Evolutionary conservation across 2,329 filamentous ascomycete species (phyloP).

Genomic region (Epichloe sibirici): DNA sequence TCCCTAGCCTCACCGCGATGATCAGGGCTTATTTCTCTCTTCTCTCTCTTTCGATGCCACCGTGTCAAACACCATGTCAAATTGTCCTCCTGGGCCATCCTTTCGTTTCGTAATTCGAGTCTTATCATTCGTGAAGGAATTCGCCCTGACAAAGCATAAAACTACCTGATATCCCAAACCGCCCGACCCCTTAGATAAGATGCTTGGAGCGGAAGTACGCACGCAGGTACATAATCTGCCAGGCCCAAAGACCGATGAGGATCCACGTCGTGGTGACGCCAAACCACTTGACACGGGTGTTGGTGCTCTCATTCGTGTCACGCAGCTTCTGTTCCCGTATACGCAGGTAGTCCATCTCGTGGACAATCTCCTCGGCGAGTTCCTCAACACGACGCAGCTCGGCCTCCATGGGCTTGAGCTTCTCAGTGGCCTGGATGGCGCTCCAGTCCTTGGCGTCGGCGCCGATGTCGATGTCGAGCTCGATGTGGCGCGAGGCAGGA

Average conservation of each 20-base stretch:
- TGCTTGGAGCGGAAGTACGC: slow-evolving; percentile 74
- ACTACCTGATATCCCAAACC: slow-evolving; percentile 6
- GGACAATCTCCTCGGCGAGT: slow-evolving; percentile 74
- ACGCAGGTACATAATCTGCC: slow-evolving; percentile 96
- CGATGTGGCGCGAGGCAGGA: slow-evolving; percentile 56
- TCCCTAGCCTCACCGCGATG: too few species aligned
- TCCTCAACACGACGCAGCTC: slow-evolving; percentile 90
- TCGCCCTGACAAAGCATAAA: neutral
- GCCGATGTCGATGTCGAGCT: slow-evolving; percentile 92
- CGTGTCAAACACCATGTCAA: too few species aligned
- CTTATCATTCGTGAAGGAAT: too few species aligned
- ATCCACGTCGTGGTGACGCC: slow-evolving; percentile 87
- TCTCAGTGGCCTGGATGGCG: slow-evolving; percentile 89
- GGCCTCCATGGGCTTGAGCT: slow-evolving; percentile 92
- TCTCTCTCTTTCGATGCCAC: too few species aligned
- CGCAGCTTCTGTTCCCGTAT: slow-evolving; percentile 83
- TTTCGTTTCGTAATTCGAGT: too few species aligned
- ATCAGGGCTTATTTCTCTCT: too few species aligned
- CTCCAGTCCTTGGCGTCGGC: slow-evolving; percentile 98
- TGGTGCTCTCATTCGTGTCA: slow-evolving; percentile 99
- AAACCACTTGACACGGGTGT: slow-evolving; percentile 98
- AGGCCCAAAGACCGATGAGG: slow-evolving; percentile 76
- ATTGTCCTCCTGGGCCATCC: too few species aligned
- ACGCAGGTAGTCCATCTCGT: slow-evolving; percentile 93
- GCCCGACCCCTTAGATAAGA: slow-evolving; percentile 19